A percentile compares a stretch with the other conserved stretches of the same genome.
phyloP scores from a whole-genome alignment of 2,329 filamentous ascomycete genomes.

The Coleophoma cylindrospora region DNA sequence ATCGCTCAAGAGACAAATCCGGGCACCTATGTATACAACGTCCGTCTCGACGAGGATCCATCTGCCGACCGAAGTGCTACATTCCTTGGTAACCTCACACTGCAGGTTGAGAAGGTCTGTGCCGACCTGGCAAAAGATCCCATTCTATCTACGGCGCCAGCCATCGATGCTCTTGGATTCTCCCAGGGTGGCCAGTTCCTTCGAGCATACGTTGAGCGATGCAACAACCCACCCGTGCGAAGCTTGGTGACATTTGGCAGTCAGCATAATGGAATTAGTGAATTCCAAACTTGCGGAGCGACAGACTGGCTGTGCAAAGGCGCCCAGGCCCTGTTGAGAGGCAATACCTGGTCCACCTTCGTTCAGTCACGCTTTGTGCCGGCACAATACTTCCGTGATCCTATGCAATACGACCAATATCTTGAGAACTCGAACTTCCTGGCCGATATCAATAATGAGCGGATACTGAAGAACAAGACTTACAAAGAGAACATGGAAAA shows the following conservation, averaged over 20 bases:
- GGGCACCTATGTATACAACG: constrained; percentile 77
- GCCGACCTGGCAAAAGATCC: constrained; percentile 68
- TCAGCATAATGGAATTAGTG: constrained; percentile 76
- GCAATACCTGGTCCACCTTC: constrained; percentile 73
- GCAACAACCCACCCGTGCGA: constrained; percentile 56
- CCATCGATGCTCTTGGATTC: constrained; percentile 88
- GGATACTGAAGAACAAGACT: constrained; percentile 61
- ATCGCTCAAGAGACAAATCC: constrained; percentile 71
- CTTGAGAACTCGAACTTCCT: constrained; percentile 80
- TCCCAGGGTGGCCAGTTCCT: constrained; percentile 95
- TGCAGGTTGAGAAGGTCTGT: constrained; percentile 75
- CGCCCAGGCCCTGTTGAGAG: constrained; percentile 71
- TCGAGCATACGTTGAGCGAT: constrained; percentile 84
- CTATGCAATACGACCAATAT: constrained; percentile 64
- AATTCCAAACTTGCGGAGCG: constrained; percentile 69
- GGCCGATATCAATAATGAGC: constrained; percentile 95
- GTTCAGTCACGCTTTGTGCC: constrained; percentile 81
- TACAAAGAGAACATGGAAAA: constrained; percentile 68
- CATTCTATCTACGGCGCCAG: constrained; percentile 75
- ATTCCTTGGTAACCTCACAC: constrained; percentile 85
- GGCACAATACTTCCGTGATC: constrained; percentile 89
- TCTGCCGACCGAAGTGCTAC: constrained; percentile 72
- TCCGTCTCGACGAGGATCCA: constrained; percentile 60
- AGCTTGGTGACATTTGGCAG: constrained; percentile 67
- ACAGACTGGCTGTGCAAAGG: constrained; percentile 78